Evolutionary conservation across 2,329 filamentous ascomycete genomes (phyloP), one percentile per base, ranked within the genome.

Genomic region (Aspergillus nomiae): DNA sequence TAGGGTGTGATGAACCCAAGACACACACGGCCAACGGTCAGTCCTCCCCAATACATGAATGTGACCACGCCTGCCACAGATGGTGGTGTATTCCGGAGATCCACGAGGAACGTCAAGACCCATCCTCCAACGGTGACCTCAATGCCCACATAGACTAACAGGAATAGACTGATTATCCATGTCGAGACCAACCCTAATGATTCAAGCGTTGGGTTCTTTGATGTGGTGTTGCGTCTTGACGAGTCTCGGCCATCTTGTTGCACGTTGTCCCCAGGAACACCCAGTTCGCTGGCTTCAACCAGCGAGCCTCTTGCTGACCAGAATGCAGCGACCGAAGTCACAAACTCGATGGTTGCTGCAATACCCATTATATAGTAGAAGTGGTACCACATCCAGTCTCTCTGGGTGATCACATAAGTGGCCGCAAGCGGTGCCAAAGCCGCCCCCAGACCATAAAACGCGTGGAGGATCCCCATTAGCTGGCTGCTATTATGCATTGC

Each of bases 91-190:
- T 89, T 77, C 16, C 92, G 86, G 30, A 92, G 88, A 28, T 86
- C 82, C 10, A 93, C 87, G 91, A 96, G 95, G 74, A 96, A 95
- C 1, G 89, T 89, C 59, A 92, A 89, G 67, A 96, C 89, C 91
- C 91, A 94, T 21, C 91, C 92, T n/a, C 89, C 89, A 3, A 92
- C 80, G 1, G 87, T 87, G n/a, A 81, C 79, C 61, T 96, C 92
- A 6, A 87, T 84, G 9, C 91, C 91, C 5, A 92, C 87, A 69
- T 94, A 94, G 19, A 86, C 85, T 6, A 93, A 83, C 12, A 93
- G 76, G 72, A 93, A 93, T 4, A 88, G 56, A 3, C 89, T 84
- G 51, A 87, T 81, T 10, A 92, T 79, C 90, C 91, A 93, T 3
- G 89, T 89, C 6, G 90, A 81, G 48, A 58, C 56, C 7, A 68